These are phyloP conservation scores for Selaginella tamariscina DNA, from an alignment of 75 land plant genomes.

Conservation along the genomic window DNA sequence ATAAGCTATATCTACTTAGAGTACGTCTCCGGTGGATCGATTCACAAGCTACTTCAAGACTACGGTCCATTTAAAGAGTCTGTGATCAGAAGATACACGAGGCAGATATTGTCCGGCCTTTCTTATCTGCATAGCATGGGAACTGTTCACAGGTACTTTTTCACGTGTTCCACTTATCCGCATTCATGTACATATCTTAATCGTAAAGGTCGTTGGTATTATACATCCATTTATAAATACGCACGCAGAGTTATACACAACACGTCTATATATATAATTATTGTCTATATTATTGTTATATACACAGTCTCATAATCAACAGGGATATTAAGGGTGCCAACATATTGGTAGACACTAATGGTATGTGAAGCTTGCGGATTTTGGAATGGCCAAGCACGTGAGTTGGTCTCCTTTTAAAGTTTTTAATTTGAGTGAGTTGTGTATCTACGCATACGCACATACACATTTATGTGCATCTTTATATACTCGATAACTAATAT, in stretches of 20 bases:
- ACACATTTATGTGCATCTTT: no score
- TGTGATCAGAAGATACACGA: conserved; percentile 64
- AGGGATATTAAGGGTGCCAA: conserved; percentile 89
- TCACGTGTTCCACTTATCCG: no score
- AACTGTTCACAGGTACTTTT: conserved; percentile 72
- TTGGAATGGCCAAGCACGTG: conserved; percentile 83
- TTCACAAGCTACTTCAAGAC: conserved; percentile 77
- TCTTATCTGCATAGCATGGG: conserved; percentile 66
- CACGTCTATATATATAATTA: no score
- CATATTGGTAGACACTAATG: conserved; percentile 56
- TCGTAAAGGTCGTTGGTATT: no score
- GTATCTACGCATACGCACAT: no score
- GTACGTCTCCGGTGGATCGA: conserved; percentile 93
- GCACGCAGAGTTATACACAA: no score
- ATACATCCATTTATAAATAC: no score
- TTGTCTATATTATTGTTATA: background rate
- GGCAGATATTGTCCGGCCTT: conserved; percentile 77
- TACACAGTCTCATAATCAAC: no score
- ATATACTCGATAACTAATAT: no score
- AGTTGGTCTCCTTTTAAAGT: no score
- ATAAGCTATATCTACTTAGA: conserved; percentile 77
- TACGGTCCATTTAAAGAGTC: conserved; percentile 86
- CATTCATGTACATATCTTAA: no score
- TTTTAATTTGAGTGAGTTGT: no score
- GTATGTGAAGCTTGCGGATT: conserved; percentile 85